phyloP scores from a whole-genome alignment of 768 basidiomycete genomes.

The Infundibulicybe gibba region DNA sequence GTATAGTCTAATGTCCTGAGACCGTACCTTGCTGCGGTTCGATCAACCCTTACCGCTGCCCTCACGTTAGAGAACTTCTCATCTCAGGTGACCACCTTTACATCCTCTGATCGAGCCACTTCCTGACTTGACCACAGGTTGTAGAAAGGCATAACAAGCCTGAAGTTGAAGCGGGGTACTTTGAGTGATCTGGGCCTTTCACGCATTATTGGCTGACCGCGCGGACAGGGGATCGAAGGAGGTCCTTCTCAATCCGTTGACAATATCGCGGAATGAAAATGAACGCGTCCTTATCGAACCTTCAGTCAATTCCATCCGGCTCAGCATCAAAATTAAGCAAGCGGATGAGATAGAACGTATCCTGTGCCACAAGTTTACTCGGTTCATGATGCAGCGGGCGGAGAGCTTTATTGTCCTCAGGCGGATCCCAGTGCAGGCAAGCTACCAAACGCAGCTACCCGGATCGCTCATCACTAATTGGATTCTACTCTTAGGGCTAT shows the following conservation, averaged over 20 bases:
- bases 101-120: slow-evolving; percentile 6
- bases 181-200: background rate
- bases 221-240: slow-evolving; percentile 81
- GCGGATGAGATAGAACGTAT: slow-evolving; percentile 98
- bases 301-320: slow-evolving; percentile 93
- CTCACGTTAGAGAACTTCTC: slow-evolving; percentile 97
- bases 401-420: slow-evolving; percentile 97
- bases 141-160: slow-evolving; percentile 98
- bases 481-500: slow-evolving; percentile 69
- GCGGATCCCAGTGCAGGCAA: slow-evolving; percentile 86
- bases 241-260: slow-evolving; percentile 89
- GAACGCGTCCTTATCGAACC: slow-evolving; percentile 97
- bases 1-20: slow-evolving; percentile 88
- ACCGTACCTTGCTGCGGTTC: slow-evolving; percentile 93
- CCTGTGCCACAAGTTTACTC: slow-evolving; percentile 95
- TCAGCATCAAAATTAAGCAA: slow-evolving; percentile 98
- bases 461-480: background rate
- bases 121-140: slow-evolving; percentile 48
- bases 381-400: slow-evolving; percentile 99
- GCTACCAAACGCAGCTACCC: slow-evolving; percentile 16
- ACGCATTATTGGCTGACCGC: slow-evolving; percentile 5
- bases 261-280: slow-evolving; percentile 95
- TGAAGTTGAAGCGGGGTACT: slow-evolving; percentile 84
- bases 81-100: slow-evolving; percentile 66
- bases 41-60: slow-evolving; percentile 96